Conservation (phyloP, 1,284 basidiomycete species). For the Sporisorium reilianum region DNA sequence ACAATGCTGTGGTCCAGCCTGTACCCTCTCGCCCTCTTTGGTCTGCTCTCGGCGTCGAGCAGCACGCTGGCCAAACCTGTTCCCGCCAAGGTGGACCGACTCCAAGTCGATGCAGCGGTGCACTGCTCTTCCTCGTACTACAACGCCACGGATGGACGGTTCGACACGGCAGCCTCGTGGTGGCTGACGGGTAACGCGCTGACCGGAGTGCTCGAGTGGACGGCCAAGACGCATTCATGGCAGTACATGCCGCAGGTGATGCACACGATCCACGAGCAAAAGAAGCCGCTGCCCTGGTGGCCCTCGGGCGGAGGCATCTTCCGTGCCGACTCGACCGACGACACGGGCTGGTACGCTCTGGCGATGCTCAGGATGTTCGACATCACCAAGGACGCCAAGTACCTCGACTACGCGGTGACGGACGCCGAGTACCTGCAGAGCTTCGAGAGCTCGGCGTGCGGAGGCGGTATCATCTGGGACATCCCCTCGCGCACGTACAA, state of each 20-base stretch:
- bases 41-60: slow-evolving; percentile 1
- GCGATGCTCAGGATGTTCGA: slow-evolving; percentile 25
- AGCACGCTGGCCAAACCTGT: slow-evolving; percentile 14
- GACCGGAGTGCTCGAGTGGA: slow-evolving; percentile 17
- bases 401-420: slow-evolving; percentile 16
- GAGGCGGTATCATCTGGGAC: slow-evolving; percentile 25
- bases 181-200: slow-evolving; percentile 25
- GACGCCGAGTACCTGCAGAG: slow-evolving; percentile 24
- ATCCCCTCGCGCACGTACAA: slow-evolving; percentile 19
- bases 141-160: slow-evolving; percentile 23
- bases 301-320: slow-evolving; percentile 21
- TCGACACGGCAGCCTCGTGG: slow-evolving; percentile 21
- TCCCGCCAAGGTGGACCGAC: background rate
- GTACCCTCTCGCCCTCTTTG: slow-evolving; percentile 9
- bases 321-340: slow-evolving; percentile 24
- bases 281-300: slow-evolving; percentile 28
- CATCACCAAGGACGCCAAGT: slow-evolving; percentile 18
- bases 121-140: slow-evolving; percentile 20
- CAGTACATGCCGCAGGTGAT: slow-evolving; percentile 18
- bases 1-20: slow-evolving; percentile 16
- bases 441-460: slow-evolving; percentile 13
- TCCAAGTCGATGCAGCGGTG: slow-evolving; percentile 15
- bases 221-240: slow-evolving; percentile 3
- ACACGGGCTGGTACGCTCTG: slow-evolving; percentile 31
- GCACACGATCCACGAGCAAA: slow-evolving; percentile 21